These are phyloP conservation scores for Fusarium coffeatum DNA, from an alignment of 2,329 filamentous ascomycete genomes.

Conservation along the genomic window DNA sequence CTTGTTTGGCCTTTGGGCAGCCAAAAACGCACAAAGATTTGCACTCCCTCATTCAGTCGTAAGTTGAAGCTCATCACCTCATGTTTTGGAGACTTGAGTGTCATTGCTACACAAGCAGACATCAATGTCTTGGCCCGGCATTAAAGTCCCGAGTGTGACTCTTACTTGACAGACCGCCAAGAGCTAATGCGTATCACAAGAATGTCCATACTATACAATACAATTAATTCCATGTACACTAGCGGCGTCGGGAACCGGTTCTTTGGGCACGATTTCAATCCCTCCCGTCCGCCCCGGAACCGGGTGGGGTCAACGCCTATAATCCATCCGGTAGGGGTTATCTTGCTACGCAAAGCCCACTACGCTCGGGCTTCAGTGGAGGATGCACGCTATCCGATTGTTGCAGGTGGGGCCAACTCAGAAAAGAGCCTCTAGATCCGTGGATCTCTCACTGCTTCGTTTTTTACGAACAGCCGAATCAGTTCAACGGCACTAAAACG, in stretches of 20 bases:
- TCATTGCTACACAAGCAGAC: neutral
- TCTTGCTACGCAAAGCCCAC: conserved; percentile 1
- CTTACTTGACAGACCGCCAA: conserved; percentile 25
- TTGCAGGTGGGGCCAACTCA: conserved; percentile 33
- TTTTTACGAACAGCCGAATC: conserved; percentile 30
- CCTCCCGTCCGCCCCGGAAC: conserved; percentile 24
- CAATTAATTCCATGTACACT: neutral
- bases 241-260: conserved; percentile 23
- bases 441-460: neutral
- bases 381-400: conserved; percentile 1
- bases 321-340: neutral
- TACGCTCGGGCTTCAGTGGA: conserved; percentile 28
- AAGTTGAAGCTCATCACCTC: conserved; percentile 11
- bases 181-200: neutral
- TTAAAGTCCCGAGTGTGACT: conserved; percentile 35
- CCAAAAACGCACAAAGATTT: conserved; percentile 24
- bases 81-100: neutral
- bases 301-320: conserved; percentile 2
- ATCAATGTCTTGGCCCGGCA: conserved; percentile 35
- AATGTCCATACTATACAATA: neutral
- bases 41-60: conserved; percentile 1
- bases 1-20: conserved; percentile 44
- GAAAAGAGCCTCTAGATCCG: conserved; percentile 37
- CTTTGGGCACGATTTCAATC: conserved; percentile 23
- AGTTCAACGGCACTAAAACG: conserved; percentile 15